Evolutionary conservation across 2,329 filamentous ascomycete genomes (phyloP), one percentile per base, ranked within the genome.

Genomic region (Colletotrichum sublineola): DNA sequence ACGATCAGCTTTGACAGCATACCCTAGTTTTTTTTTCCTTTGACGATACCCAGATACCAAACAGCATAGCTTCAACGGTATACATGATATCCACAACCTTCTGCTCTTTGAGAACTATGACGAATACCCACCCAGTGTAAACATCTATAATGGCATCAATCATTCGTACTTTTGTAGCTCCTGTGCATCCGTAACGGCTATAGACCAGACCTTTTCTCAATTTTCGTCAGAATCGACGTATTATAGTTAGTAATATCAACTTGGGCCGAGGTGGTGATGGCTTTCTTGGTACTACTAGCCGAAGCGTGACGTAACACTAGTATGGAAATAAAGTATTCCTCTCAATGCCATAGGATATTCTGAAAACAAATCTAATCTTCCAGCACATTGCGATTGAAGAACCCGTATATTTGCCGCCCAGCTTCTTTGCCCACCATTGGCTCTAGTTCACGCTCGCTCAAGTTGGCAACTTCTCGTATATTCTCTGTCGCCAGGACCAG

Each of bases 391-490:
- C 86, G 83, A 31, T 92, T 92, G 77, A 99, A 98, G 80, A 99
- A 98, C 20, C 88, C 87, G 68, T 90, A 85, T 48, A 98, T 94
- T 83, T 93, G 90, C 79, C 91, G 89, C 36, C 90, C 95, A 20
- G 92, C 90, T 79, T 96, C 92, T 74, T 86, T 91, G 0, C 96
- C 96, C 33, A 98, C 91, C 70, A 97, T 75, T 40, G 88, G 88
- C 75, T 90, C 88, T 74, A 99, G 82, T 76, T 95, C 93, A 61
- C 88, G 87, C 71, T 91, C 86, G n/a, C 86, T 86, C 90, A 97
- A 94, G 82, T 98, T 97, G 42, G 94, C 94, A 75, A 99, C 86
- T 77, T 97, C 95, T 65, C 87, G 85, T 44, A 99, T 86, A 81
- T 91, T 97, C 75, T 92, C 92, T 75, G 92, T 90, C 79, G 93